phyloP scores from a whole-genome alignment of 164 flowering plant genomes.

The Amborella trichopoda region DNA sequence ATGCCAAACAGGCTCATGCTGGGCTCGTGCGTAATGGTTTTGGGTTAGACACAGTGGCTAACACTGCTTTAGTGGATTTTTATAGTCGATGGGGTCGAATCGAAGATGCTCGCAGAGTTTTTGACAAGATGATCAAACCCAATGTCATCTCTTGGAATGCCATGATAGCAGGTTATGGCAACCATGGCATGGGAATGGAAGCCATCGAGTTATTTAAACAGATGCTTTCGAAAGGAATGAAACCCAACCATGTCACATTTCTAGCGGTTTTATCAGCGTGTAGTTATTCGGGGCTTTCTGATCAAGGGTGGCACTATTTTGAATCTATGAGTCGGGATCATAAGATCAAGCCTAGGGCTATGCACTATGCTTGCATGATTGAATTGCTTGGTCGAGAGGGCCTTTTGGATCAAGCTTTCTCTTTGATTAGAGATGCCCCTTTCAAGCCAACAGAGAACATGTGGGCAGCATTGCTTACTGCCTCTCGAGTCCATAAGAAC shows the following conservation, averaged over 20 bases:
- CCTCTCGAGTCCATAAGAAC: constrained; percentile 61
- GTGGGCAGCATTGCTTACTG: constrained; percentile 88
- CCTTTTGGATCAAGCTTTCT: constrained; percentile 58
- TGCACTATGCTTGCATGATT: constrained; percentile 82
- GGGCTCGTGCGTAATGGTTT: constrained; percentile 43
- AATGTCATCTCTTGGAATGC: constrained; percentile 27
- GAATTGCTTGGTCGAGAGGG: constrained; percentile 66
- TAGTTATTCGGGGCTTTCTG: constrained; percentile 30
- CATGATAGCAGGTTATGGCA: constrained; percentile 23
- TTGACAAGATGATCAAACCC: constrained; percentile 39
- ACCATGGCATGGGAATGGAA: constrained; percentile 20
- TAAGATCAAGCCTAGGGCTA: constrained; percentile 60
- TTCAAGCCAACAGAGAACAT: constrained; percentile 55
- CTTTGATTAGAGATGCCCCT: constrained; percentile 54
- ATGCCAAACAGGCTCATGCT: constrained; percentile 66
- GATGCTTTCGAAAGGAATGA: constrained; percentile 19
- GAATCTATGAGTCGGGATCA: constrained; percentile 49
- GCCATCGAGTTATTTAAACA: constrained; percentile 16
- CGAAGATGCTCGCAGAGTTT: constrained; percentile 47
- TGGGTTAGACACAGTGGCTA: constrained; percentile 47
- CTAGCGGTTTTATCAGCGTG: constrained; percentile 33
- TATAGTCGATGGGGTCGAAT: constrained; percentile 65
- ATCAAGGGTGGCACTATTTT: constrained; percentile 60
- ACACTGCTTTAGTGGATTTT: constrained; percentile 50
- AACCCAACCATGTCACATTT: constrained; percentile 24